phyloP scores from a whole-genome alignment of 345 rosid genomes.

The Gossypium turneri region DNA sequence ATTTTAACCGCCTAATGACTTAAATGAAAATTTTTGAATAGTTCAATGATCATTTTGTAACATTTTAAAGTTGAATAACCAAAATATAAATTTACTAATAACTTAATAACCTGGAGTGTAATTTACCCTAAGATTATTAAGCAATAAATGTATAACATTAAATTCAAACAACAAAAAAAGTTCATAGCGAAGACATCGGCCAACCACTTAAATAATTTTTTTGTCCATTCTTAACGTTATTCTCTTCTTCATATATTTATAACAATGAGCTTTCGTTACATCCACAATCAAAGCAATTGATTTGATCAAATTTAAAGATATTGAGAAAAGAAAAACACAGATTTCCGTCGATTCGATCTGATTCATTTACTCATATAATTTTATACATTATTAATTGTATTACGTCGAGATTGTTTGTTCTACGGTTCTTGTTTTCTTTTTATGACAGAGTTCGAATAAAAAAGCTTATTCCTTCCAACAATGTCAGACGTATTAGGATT shows the following conservation, averaged over 20 bases:
- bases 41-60: no score
- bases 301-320: not conserved
- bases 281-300: not conserved
- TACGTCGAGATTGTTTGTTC: no score
- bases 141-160: no score
- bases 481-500: conserved; percentile 42
- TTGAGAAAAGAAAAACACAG: not conserved
- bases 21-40: no score
- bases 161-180: not conserved
- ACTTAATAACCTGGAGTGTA: no score
- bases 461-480: not conserved
- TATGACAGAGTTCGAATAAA: not conserved
- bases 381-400: no score
- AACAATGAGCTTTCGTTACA: no score
- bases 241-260: not conserved
- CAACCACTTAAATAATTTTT: not conserved
- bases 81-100: no score
- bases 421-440: not conserved
- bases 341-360: not conserved
- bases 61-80: no score
- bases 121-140: no score
- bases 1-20: no score
- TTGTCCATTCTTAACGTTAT: no score
- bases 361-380: not conserved
- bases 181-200: not conserved